Evolutionary conservation across 108 stramenopile species (phyloP).

Genomic region (Phaeodactylum tricornutum): DNA sequence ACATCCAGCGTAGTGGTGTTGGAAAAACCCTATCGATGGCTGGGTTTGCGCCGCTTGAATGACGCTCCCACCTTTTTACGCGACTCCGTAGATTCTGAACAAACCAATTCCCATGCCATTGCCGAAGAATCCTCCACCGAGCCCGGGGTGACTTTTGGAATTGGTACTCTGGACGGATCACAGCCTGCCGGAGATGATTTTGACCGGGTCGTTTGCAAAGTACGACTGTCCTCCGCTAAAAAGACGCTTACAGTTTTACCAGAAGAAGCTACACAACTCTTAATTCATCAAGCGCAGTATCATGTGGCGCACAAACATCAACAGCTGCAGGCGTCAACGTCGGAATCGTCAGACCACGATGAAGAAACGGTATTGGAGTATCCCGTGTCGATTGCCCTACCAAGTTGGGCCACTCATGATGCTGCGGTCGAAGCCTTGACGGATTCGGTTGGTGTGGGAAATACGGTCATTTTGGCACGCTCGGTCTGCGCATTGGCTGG

Average conservation of each 20-base stretch:
- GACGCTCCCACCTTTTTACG: constrained; percentile 36
- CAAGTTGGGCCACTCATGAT: constrained; percentile 57
- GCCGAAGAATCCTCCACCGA: constrained; percentile 31
- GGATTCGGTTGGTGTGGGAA: neutral
- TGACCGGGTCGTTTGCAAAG: constrained; percentile 68
- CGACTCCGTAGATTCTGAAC: constrained; percentile 1
- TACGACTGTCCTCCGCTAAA: constrained; percentile 35
- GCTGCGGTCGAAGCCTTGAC: constrained; percentile 43
- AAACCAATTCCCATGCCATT: constrained; percentile 21
- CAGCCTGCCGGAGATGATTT: constrained; percentile 48
- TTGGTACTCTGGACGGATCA: constrained; percentile 60
- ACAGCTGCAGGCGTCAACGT: constrained; percentile 1
- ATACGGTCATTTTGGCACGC: constrained; percentile 51
- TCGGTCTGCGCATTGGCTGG: constrained; percentile 54
- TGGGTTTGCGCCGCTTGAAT: constrained; percentile 50
- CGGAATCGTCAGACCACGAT: constrained; percentile 5
- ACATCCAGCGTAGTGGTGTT: constrained; percentile 18
- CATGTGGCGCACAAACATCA: constrained; percentile 26
- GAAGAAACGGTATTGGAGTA: constrained; percentile 38
- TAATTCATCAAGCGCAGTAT: constrained; percentile 46
- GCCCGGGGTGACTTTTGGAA: constrained; percentile 37
- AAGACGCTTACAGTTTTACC: constrained; percentile 67
- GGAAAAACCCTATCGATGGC: constrained; percentile 42
- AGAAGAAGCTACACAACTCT: constrained; percentile 52
- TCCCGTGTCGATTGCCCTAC: constrained; percentile 65